Evolutionary conservation across 75 land plant species (phyloP), one percentile per base, ranked within the genome.

Genomic region (Sequoia sempervirens): DNA sequence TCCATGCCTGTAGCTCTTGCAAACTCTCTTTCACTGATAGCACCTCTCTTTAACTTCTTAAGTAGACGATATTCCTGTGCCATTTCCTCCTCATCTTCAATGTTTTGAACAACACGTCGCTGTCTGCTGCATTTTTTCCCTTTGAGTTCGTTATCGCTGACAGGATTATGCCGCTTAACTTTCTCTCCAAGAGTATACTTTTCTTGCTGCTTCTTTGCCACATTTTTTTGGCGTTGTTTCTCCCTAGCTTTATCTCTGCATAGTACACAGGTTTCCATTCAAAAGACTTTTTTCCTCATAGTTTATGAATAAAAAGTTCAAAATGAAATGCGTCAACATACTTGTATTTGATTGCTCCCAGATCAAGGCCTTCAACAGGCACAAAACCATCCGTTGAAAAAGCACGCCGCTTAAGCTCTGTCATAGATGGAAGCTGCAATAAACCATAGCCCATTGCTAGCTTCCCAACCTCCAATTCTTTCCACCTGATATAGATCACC

Each of bases 361-460:
- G 52, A 80, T 98, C 93, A 70, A 96, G 84, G 84, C 92, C 94
- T 83, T 93, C 90, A 61, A 92, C 96, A 80, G 96, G 93, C 32
- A 82, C 52, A 85, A 98, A 98, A 50, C 95, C 92, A 47, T 84
- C 91, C 12, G 87, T 85, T 28, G 99, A 91, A 26, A 96, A 87
- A 12, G 91, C 83, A 79, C 93, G 90, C 80, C 91, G 91, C 90
- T 94, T 96, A 52, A 98, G 89, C 84, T 98, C 99, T 45, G 99
- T 93, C 95, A 98, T 95, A 34, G 93, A 86, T 66, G 99, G 99
- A 45, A 98, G 89, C 89, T 93, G 99, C 84, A 98, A 83, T 56
- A 98, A 84, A 34, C 99, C 99, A 91, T 84, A 95, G 13, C 99
- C 97, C 99, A 96, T 95, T 41, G 92, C 99, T 84, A 95, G 83